Base-by-base conservation (phyloP, 176 grass and related monocot genomes). In the Dendrocalamus sinicus region DNA sequence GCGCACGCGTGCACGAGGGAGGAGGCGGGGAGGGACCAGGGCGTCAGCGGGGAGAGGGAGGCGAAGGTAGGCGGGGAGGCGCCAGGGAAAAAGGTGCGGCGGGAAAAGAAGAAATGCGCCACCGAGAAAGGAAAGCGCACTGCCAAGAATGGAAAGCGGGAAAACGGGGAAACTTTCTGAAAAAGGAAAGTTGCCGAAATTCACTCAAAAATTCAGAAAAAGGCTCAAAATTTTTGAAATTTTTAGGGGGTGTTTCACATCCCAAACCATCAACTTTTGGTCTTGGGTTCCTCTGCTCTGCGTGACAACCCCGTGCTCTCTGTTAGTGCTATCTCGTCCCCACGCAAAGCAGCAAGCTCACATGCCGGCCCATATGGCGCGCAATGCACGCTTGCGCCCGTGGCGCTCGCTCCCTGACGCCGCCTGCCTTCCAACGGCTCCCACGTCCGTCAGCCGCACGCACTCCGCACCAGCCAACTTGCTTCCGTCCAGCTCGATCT, bases 1-100 rank as follows among this genome's bases (percentile, higher is more conserved):
- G 28, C 1, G 28, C 28, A 0, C 28, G 1, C 0, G 28, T 1
- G 28, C 28, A 1, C 0, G 28, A 28, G 28, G 28, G 1, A 1
- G 28, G 28, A 28, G 28, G 28, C 28, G 28, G 28, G 28, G 28
- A 28, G 1, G 1, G 28, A 1, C 1, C 1, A 28, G 1, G 28
- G 1, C 28, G 28, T 1, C 28, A 28, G 1, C 28, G 28, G 28
- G 28, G 28, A 28, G 28, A n/a, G 28, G 1, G 28, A 28, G 1
- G 28, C 28, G 28, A 28, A 28, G 1, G 0, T 0, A 1, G 1
- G 28, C n/a, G n/a, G n/a, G 1, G 28, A 1, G 28, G 28, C 28
- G 28, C 28, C 28, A 28, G 28, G 28, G 28, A 1, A 28, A 28
- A 28, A 1, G 28, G 1, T 0, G 28, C 0, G 28, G 28, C 28